Conservation (phyloP, 2,329 filamentous ascomycete genomes). For the Lachnum nothofagi region DNA sequence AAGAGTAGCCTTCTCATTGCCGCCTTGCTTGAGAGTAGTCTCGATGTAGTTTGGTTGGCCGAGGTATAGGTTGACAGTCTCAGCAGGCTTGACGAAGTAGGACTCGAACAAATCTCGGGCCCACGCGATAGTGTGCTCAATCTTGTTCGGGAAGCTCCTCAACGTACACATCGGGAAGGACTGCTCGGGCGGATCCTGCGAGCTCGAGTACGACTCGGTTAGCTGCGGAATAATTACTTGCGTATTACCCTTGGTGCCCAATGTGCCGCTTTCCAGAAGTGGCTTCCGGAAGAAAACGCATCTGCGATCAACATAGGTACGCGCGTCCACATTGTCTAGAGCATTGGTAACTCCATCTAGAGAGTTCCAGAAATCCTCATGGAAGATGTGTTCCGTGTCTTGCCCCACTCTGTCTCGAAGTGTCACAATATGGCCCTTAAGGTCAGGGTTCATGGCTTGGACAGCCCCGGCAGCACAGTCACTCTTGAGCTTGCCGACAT, state of each 20-base stretch:
- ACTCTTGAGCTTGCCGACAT: slow-evolving; percentile 95
- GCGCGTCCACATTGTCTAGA: slow-evolving; percentile 92
- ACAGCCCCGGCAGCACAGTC: slow-evolving; percentile 88
- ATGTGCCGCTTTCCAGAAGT: slow-evolving; percentile 88
- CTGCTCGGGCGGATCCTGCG: slow-evolving; percentile 95
- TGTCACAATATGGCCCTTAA: slow-evolving; percentile 77
- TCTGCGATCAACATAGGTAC: slow-evolving; percentile 91
- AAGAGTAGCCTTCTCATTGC: slow-evolving; percentile 88
- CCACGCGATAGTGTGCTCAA: slow-evolving; percentile 99
- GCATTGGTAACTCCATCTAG: slow-evolving; percentile 95
- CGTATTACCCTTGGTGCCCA: slow-evolving; percentile 98
- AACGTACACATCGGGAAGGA: slow-evolving; percentile 99
- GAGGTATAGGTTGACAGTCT: slow-evolving; percentile 91
- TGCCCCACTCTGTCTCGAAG: slow-evolving; percentile 84
- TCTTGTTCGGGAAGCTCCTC: slow-evolving; percentile 94
- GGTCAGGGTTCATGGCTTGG: slow-evolving; percentile 89
- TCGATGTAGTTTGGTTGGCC: slow-evolving; percentile 87
- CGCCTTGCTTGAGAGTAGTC: slow-evolving; percentile 81
- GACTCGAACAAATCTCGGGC: slow-evolving; percentile 92
- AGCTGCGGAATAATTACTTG: slow-evolving; percentile 87
- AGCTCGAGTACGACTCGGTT: slow-evolving; percentile 95
- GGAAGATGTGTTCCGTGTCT: slow-evolving; percentile 91
- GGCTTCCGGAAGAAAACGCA: slow-evolving; percentile 99
- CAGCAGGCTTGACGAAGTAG: slow-evolving; percentile 86
- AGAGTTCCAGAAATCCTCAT: slow-evolving; percentile 83